phyloP scores from a whole-genome alignment of 441 rosid species.

The Bruguiera hainesii region DNA sequence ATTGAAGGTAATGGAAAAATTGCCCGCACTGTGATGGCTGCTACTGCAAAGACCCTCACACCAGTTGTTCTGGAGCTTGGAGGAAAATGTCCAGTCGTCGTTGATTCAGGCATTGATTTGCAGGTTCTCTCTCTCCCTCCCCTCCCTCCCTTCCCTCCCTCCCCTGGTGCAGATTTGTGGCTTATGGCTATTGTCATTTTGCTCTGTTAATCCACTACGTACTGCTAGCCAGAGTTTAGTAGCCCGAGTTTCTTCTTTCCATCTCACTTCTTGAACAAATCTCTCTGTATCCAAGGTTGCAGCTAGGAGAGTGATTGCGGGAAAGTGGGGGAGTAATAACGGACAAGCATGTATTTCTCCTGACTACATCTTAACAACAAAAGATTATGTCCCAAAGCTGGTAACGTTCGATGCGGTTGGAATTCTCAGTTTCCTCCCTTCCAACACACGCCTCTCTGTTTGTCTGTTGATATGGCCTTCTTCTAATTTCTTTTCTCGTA shows the following conservation, averaged over 20 bases:
- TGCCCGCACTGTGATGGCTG: conserved; percentile 58
- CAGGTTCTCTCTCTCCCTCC: conserved; percentile 21
- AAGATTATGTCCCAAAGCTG: conserved; percentile 45
- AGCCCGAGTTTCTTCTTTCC: background rate
- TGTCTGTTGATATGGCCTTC: background rate
- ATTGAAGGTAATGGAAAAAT: background rate
- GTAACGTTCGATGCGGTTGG: conserved; percentile 22
- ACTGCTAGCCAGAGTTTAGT: background rate
- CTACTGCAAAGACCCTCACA: conserved; percentile 70
- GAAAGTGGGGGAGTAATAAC: conserved; percentile 58
- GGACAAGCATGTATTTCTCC: conserved; percentile 68
- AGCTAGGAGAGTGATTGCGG: conserved; percentile 45
- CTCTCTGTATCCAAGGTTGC: conserved; percentile 29
- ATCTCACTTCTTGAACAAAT: background rate
- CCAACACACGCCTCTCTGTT: background rate
- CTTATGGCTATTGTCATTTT: background rate
- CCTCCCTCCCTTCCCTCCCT: background rate
- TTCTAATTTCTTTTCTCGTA: background rate
- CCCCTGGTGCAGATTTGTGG: background rate
- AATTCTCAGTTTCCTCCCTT: background rate
- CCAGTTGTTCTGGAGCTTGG: conserved; percentile 63
- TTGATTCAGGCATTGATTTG: conserved; percentile 47
- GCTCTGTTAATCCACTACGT: background rate
- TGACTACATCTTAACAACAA: conserved; percentile 52
- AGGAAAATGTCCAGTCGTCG: conserved; percentile 58